Base-by-base conservation (phyloP, 495 filamentous ascomycete species). In the Monascus purpureus region DNA sequence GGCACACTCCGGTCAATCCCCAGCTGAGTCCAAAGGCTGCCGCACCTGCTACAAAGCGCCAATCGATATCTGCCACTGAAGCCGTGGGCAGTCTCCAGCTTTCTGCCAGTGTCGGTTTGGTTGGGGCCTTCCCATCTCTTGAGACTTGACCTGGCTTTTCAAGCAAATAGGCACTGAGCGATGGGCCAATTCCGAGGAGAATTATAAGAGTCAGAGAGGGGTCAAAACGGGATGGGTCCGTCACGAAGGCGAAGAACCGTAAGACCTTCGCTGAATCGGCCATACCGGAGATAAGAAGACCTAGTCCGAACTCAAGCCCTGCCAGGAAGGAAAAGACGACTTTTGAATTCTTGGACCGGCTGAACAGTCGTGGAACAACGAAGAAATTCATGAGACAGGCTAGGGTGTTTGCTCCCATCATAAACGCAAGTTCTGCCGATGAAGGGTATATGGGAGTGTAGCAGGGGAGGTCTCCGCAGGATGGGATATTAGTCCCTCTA, bases 1-100 rank as follows among this genome's bases (percentile, higher is more conserved):
- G 72, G 38, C 72, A 76, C 2, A 68, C 57, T 1, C 71, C 72
- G 17, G 45, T 47, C 31, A 72, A 37, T 4, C 72, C 72, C 70
- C 70, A 76, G 0, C 57, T 65, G 11, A 73, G 28, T 0, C 72
- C 72, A 43, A 75, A 76, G 1, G 56, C 46, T 15, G 47, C 52
- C 8, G 64, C 56, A 13, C 72, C 72, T 2, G 48, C 41, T 4
- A 73, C 40, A 33, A 76, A 67, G n/a, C 53, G 60, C 55, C 58
- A 63, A 33, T 74, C 62, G 9, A 69, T 61, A 33, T 70, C 69
- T n/a, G 45, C 51, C 11, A 64, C 46, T 0, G 61, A 66, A 8
- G 51, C 53, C 0, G 49, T 62, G 6, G 67, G 59, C 9, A 72
- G 32, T 23, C 51, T 43, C 61, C 66, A 76, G 26, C 28, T 42